Conservation (phyloP, 2,329 filamentous ascomycete genomes). For the Hysterium pulicare region DNA sequence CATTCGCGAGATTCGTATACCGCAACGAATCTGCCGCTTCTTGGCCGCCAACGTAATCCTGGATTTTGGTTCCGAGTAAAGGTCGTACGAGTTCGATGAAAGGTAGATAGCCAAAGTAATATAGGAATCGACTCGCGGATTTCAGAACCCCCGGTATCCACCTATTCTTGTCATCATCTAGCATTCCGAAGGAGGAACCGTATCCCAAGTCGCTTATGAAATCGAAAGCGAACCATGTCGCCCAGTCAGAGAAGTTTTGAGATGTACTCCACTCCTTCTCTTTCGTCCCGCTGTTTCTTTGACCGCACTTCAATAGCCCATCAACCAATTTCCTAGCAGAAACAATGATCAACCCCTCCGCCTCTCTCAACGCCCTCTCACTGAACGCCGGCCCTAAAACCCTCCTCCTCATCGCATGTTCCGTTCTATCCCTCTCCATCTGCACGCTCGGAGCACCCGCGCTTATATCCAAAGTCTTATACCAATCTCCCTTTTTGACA, state of each 20-base stretch:
- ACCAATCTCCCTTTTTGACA: slow-evolving; percentile 4
- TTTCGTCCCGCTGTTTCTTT: not conserved
- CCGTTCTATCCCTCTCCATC: slow-evolving; percentile 2
- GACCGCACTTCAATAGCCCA: not conserved
- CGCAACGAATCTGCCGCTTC: not conserved
- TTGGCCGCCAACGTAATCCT: not conserved
- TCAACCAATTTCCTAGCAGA: not conserved
- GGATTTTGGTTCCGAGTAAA: not conserved
- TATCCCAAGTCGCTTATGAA: slow-evolving; percentile 3
- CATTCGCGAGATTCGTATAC: not conserved
- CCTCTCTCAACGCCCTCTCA: slow-evolving; percentile 1
- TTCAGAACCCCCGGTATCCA: not conserved
- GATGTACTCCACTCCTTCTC: not conserved
- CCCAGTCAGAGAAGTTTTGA: not conserved
- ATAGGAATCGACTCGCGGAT: slow-evolving; percentile 1
- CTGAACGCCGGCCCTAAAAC: slow-evolving; percentile 4
- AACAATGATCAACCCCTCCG: slow-evolving; percentile 1
- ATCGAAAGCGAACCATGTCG: slow-evolving; percentile 3
- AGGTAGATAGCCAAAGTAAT: slow-evolving; percentile 1
- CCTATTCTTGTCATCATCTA: too few relatives aligned
- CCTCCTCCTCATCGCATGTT: slow-evolving; percentile 4
- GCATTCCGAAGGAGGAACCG: slow-evolving; percentile 1
- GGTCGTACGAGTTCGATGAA: not conserved
- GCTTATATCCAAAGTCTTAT: slow-evolving; percentile 2
- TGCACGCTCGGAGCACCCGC: slow-evolving; percentile 3